A percentile compares a stretch with the other conserved stretches of the same genome.
Evolutionary conservation across 1,284 basidiomycete species (phyloP).

Genomic region (Xanthoconium separans): DNA sequence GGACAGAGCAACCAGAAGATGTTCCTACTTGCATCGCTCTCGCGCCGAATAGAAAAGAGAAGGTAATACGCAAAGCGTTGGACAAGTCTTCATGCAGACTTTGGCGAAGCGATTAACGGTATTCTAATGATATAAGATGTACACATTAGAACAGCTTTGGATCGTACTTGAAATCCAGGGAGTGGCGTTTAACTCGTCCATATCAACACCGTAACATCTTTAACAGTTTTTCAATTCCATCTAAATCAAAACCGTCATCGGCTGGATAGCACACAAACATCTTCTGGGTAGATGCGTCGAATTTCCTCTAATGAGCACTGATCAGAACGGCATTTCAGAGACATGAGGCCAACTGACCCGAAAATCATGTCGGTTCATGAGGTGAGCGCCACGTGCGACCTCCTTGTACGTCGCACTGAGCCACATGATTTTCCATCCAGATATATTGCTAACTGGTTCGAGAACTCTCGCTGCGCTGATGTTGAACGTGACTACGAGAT

Average conservation of each 20-base stretch:
- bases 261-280: slow-evolving; percentile 48
- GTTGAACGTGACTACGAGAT: slow-evolving; percentile 42
- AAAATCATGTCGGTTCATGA: slow-evolving; percentile 41
- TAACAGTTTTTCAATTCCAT: slow-evolving; percentile 38
- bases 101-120: slow-evolving; percentile 20
- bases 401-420: slow-evolving; percentile 40
- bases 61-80: slow-evolving; percentile 40
- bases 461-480: slow-evolving; percentile 41
- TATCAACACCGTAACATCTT: slow-evolving; percentile 35
- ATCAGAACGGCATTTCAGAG: neutral
- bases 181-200: neutral
- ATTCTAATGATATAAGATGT: neutral
- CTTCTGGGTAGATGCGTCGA: slow-evolving; percentile 37
- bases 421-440: slow-evolving; percentile 42
- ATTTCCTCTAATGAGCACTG: slow-evolving; percentile 36
- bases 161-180: neutral
- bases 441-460: slow-evolving; percentile 39
- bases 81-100: slow-evolving; percentile 37
- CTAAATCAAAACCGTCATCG: slow-evolving; percentile 41
- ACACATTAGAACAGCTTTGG: neutral
- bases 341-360: slow-evolving; percentile 29
- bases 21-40: slow-evolving; percentile 52
- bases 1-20: slow-evolving; percentile 56
- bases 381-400: slow-evolving; percentile 36
- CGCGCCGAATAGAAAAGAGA: slow-evolving; percentile 47